Evolutionary conservation across 2,329 filamentous ascomycete genomes (phyloP), one percentile per base, ranked within the genome.

Genomic region (Botrytis pseudocinerea): DNA sequence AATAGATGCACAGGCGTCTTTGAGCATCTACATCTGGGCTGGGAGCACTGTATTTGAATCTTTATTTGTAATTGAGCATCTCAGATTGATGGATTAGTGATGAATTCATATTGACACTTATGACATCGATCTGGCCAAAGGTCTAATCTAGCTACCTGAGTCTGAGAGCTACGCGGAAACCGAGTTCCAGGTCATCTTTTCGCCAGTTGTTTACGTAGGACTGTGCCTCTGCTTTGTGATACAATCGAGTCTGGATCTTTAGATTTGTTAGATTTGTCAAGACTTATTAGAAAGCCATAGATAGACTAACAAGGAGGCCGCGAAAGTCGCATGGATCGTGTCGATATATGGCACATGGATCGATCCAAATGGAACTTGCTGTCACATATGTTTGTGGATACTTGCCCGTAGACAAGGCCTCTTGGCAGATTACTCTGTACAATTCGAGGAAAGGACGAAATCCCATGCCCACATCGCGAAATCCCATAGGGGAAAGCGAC

Each of bases 151-250:
- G 22, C 46, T 48, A 48, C 14, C 51, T 28, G 46, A 38, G 22
- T 54, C 20, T 25, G 16, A 40, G 40, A 68, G 25, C 22, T 68
- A 54, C 9, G 32, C 18, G 48, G n/a, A 42, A 57, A 32, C 0
- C 9, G 28, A 28, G 57, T 20, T 25, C 54, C 28, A 10, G 18
- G 5, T 28, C 20, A 10, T 48, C 22, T 35, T 14, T 59, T 63
- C 32, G 35, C n/a, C 35, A 28, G 32, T 38, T 40, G 32, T 57
- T 40, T 28, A 63, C 22, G 69, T 61, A 51, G 57, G 32, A 25
- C 48, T 28, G 46, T 20, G 28, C 22, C 28, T 70, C 44, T 70
- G 69, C 57, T 70, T 62, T 70, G 69, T 70, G 69, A 70, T 70
- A 38, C n/a, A 46, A 20, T 51, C 22, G 44, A 63, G 57, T 51